Evolutionary conservation across 345 rosid species (phyloP), one percentile per base, ranked within the genome.

Genomic region (Citrus australasica): DNA sequence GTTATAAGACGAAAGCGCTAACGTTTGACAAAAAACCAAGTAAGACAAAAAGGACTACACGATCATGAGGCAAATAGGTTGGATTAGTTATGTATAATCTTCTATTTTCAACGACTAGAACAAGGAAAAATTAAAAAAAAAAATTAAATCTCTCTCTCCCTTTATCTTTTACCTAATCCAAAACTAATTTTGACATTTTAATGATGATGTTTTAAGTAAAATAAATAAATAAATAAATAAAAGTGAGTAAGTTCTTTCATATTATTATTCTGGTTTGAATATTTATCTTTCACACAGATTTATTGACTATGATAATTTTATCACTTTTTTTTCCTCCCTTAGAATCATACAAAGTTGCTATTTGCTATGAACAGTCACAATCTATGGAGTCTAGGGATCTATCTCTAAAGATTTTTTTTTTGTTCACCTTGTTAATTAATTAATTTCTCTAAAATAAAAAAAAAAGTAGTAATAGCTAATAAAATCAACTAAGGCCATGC

Each of bases 21-120:
- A 48, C 21, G 62, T 22, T 75, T 76, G 79, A 76, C 71, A 53
- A 5, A 53, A 35, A 53, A 76, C 27, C 64, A 76, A 30, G 10
- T 24, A 16, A 14, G 73, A 66, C 73, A 35, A 24, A 48, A 48
- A 8, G 5, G 2, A 76, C 65, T 66, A 3, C 65, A 37, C 67
- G 40, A 53, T 76, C 28, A 13, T 32, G 35, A 55, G 35, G 33
- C 13, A 65, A 53, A 66, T 76, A 5, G 6, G 2, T 35, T n/a
- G 64, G 37, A 67, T 76, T 67, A 67, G 66, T 67, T 76, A 10
- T 51, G 56, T 16, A 14, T 53, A 24, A 14, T 37, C 27, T 32
- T 27, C 56, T 25, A 60, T 46, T 64, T 62, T 62, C 78, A 48
- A 64, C 68, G 25, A 55, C 40, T 11, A 68, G 16, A 68, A 69